Evolutionary conservation across 2,329 filamentous ascomycete species (phyloP).

Genomic region (Aspergillus ruber): DNA sequence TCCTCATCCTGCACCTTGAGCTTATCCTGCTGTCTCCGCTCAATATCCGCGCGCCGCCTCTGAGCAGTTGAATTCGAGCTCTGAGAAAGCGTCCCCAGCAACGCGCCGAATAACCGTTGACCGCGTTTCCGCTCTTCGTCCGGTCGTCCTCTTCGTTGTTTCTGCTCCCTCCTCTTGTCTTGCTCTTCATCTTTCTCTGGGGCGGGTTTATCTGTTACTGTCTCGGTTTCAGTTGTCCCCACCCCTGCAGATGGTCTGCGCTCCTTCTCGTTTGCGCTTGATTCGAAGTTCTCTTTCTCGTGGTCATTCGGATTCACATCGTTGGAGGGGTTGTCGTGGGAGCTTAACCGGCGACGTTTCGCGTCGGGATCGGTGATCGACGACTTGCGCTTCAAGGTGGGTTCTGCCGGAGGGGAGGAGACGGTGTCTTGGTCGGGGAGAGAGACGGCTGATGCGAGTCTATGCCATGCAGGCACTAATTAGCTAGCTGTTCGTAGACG

Average conservation of each 20-base stretch:
- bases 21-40: conserved; percentile 72
- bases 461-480: conserved; percentile 13
- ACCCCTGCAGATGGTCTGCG: conserved; percentile 14
- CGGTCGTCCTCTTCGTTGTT: conserved; percentile 26
- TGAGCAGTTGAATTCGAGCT: conserved; percentile 57
- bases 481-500: conserved; percentile 1
- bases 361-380: conserved; percentile 41
- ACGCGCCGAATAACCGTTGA: conserved; percentile 75
- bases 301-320: not conserved
- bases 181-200: conserved; percentile 8
- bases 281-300: conserved; percentile 13
- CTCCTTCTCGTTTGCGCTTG: conserved; percentile 9
- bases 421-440: conserved; percentile 40
- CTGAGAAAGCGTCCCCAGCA: conserved; percentile 73
- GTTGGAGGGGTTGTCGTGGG: conserved; percentile 14
- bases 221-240: not conserved
- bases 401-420: conserved; percentile 24
- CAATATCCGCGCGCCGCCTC: conserved; percentile 70
- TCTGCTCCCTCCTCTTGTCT: conserved; percentile 13
- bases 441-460: conserved; percentile 50
- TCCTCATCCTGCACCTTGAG: conserved; percentile 70
- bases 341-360: conserved; percentile 49
- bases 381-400: conserved; percentile 50
- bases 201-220: conserved; percentile 7
- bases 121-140: conserved; percentile 79